Evolutionary conservation across 1,284 basidiomycete genomes (phyloP), one percentile per base, ranked within the genome.

Genomic region (Cryptococcus sp.): DNA sequence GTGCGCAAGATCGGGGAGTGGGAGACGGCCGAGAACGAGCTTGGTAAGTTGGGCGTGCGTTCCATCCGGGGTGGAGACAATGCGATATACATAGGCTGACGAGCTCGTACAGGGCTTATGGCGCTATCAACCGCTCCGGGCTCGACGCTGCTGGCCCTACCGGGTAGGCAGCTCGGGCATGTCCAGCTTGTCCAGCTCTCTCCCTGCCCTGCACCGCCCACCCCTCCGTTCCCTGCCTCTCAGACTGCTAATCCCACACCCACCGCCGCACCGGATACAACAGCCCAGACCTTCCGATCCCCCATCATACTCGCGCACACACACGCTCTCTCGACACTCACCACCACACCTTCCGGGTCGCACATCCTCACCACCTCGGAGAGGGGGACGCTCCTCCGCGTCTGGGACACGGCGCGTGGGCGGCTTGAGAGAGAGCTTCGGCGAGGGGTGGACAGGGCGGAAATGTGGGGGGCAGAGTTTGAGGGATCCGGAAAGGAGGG

Each of bases 161-260:
- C 92, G 39, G 93, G 91, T 15, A 84, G 87, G 39, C 91, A 97
- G 75, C 80, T 84, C 52, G 93, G 93, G 0, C 93, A 97, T 76
- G 88, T 96, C 3, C 92, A 95, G 61, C 80, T 97, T 9, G 81
- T 96, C 35, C 88, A 90, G 67, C 82, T 97, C 11, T 87, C 90
- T 0, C 89, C 87, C 0, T 91, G 89, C 0, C 50, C 59, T 21
- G 53, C 33, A 52, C 23, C 46, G 37, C 50, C 56, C 23, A 50
- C 28, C 55, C 18, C 38, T 39, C 51, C 60, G 18, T 8, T 37
- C 38, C 16, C 40, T 15, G 24, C 49, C 39, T 21, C 36, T 9
- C 28, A 33, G 9, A 9, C 28, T 4, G 44, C n/a, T n/a, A n/a
- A n/a, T n/a, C n/a, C n/a, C n/a, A n/a, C n/a, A 52, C 46, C 36